Evolutionary conservation across 768 basidiomycete genomes (phyloP).

Genomic region (Boletus subcaerulescens): DNA sequence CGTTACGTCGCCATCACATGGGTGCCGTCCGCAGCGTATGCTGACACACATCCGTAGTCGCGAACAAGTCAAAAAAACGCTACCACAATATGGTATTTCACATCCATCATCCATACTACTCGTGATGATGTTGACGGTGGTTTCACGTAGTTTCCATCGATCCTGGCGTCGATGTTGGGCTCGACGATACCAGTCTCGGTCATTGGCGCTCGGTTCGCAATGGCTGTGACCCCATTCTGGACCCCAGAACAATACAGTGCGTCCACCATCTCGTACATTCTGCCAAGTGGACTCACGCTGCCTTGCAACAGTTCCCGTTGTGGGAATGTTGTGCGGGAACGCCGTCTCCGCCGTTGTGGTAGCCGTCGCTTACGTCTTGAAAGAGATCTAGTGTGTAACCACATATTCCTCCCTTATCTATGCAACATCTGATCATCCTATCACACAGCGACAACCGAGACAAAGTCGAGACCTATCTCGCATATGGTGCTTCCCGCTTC

Average conservation of each 20-base stretch:
- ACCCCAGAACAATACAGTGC: slow-evolving; percentile 75
- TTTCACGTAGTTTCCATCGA: slow-evolving; percentile 51
- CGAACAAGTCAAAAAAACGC: slow-evolving; percentile 75
- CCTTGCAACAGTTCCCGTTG: slow-evolving; percentile 59
- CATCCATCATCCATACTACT: background rate
- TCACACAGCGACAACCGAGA: slow-evolving; percentile 69
- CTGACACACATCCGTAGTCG: slow-evolving; percentile 41
- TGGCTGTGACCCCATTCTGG: slow-evolving; percentile 81
- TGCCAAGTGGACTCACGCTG: background rate
- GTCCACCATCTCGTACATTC: slow-evolving; percentile 14
- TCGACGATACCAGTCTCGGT: slow-evolving; percentile 80
- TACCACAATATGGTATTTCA: slow-evolving; percentile 66
- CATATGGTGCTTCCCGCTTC: slow-evolving; percentile 79
- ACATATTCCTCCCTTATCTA: background rate
- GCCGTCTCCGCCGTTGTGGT: slow-evolving; percentile 77
- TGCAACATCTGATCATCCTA: background rate
- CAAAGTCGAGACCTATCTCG: slow-evolving; percentile 82
- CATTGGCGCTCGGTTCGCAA: slow-evolving; percentile 70
- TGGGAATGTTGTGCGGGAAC: slow-evolving; percentile 84
- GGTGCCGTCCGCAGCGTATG: background rate
- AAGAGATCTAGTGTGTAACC: slow-evolving; percentile 63
- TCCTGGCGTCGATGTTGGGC: slow-evolving; percentile 66
- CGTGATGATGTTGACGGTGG: slow-evolving; percentile 7
- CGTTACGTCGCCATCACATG: slow-evolving; percentile 34
- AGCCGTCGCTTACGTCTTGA: slow-evolving; percentile 64